Evolutionary conservation across 2,329 filamentous ascomycete species (phyloP).

Genomic region (Cordyceps javanica): DNA sequence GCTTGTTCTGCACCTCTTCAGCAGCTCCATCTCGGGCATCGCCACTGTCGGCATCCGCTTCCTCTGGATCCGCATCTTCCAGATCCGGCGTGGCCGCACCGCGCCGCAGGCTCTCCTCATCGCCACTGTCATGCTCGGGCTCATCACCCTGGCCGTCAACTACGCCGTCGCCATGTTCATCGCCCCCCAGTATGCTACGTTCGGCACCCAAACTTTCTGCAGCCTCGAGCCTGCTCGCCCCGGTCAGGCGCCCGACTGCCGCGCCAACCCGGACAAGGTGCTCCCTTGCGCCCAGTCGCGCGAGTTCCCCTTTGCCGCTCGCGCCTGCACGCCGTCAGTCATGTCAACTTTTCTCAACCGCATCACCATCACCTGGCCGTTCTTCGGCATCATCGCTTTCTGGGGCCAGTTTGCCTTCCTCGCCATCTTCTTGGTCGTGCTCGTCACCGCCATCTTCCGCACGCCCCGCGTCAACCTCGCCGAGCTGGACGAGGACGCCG

Average conservation of each 20-base stretch:
- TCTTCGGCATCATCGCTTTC: conserved; percentile 88
- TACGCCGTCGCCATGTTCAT: conserved; percentile 89
- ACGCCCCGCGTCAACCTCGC: conserved; percentile 70
- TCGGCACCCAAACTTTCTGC: conserved; percentile 92
- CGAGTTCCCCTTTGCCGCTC: conserved; percentile 61
- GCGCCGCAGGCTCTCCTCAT: conserved; percentile 87
- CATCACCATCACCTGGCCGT: conserved; percentile 87
- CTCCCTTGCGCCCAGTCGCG: conserved; percentile 75
- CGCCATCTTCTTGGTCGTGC: conserved; percentile 73
- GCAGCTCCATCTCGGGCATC: conserved; percentile 78
- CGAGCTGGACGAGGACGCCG: conserved; percentile 80
- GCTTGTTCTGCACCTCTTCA: conserved; percentile 81
- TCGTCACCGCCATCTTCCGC: conserved; percentile 72
- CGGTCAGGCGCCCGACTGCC: conserved; percentile 69
- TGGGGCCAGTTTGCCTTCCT: conserved; percentile 96
- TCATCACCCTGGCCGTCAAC: conserved; percentile 87
- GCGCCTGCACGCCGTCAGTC: conserved; percentile 85
- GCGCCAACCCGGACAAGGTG: conserved; percentile 62
- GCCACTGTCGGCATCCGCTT: conserved; percentile 88
- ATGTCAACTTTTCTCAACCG: conserved; percentile 91
- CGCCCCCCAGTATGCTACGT: conserved; percentile 93
- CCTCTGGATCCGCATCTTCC: conserved; percentile 90
- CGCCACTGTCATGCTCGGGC: conserved; percentile 81
- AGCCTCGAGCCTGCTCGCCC: conserved; percentile 58
- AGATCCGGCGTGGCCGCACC: conserved; percentile 81